Conservation (phyloP, 257 asterid genomes). For the Nicotiana tabacum region DNA sequence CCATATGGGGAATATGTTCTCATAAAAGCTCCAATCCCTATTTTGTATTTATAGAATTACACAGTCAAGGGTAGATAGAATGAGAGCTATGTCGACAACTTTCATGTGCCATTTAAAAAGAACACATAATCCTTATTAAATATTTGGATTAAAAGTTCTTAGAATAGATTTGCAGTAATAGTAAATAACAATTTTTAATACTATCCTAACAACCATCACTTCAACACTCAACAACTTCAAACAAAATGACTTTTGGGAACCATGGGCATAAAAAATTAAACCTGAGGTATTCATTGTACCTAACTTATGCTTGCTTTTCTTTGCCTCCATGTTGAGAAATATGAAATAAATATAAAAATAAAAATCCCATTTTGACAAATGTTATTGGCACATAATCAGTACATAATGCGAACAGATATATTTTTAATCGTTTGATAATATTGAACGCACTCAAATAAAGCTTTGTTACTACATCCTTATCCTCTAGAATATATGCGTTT, state of each 20-base stretch:
- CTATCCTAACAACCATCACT: not conserved
- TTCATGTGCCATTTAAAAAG: too few relatives aligned
- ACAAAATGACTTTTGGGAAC: not conserved
- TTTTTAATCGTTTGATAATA: too few relatives aligned
- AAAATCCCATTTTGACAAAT: not conserved
- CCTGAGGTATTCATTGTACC: not conserved
- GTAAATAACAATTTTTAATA: not conserved
- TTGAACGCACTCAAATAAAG: not conserved
- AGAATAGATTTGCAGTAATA: not conserved
- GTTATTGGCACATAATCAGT: not conserved
- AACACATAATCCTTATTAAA: not conserved
- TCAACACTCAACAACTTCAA: not conserved
- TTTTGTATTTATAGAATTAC: too few relatives aligned
- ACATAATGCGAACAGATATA: too few relatives aligned
- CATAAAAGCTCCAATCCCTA: too few relatives aligned
- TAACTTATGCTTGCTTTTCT: not conserved
- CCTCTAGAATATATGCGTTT: not conserved
- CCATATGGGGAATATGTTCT: too few relatives aligned
- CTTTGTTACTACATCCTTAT: not conserved
- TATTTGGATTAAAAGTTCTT: too few relatives aligned
- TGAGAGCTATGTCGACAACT: too few relatives aligned
- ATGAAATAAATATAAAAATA: too few relatives aligned
- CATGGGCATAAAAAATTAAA: not conserved
- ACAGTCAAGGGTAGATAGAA: too few relatives aligned
- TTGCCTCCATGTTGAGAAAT: not conserved